A percentile compares a stretch with the other conserved stretches of the same genome.
These are phyloP conservation scores for Aspergillus saccharolyticus DNA, from an alignment of 495 filamentous ascomycete species.

Conservation along the genomic window DNA sequence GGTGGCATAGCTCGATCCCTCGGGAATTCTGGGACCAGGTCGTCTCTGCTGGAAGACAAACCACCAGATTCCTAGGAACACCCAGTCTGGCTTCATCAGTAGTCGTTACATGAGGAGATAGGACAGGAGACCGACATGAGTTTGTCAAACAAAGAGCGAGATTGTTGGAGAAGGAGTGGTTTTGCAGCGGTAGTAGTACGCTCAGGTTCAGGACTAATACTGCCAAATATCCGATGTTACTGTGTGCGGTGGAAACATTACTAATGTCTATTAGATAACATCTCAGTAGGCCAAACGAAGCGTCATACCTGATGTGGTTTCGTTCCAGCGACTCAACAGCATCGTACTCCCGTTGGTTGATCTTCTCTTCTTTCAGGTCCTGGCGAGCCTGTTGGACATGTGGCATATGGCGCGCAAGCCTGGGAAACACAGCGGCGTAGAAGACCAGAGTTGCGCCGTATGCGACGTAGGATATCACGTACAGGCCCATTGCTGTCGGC, in stretches of 20 bases:
- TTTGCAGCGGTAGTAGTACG: constrained; percentile 39
- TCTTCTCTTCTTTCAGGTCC: constrained; percentile 39
- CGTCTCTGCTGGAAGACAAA: constrained; percentile 48
- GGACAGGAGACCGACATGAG: constrained; percentile 25
- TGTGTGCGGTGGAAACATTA: constrained; percentile 47
- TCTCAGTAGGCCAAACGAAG: constrained; percentile 11
- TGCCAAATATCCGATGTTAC: constrained; percentile 46
- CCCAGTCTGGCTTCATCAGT: constrained; percentile 32
- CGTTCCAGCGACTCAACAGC: constrained; percentile 43
- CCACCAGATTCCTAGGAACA: constrained; percentile 48
- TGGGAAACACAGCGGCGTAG: constrained; percentile 46
- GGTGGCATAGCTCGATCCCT: constrained; percentile 41
- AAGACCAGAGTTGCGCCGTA: constrained; percentile 48
- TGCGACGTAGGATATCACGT: constrained; percentile 43
- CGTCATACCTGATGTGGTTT: constrained; percentile 41
- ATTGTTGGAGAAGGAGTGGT: constrained; percentile 40
- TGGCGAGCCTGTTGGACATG: constrained; percentile 44
- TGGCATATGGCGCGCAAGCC: constrained; percentile 43
- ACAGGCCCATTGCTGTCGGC: constrained; percentile 45
- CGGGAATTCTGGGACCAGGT: constrained; percentile 40
- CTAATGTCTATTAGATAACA: constrained; percentile 15
- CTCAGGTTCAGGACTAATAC: constrained; percentile 43
- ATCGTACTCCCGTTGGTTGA: constrained; percentile 40
- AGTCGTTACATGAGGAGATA: background rate
- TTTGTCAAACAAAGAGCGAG: constrained; percentile 45